Base-by-base conservation (phyloP, 2,329 filamentous ascomycete genomes). In the Berkeleyomyces basicola region DNA sequence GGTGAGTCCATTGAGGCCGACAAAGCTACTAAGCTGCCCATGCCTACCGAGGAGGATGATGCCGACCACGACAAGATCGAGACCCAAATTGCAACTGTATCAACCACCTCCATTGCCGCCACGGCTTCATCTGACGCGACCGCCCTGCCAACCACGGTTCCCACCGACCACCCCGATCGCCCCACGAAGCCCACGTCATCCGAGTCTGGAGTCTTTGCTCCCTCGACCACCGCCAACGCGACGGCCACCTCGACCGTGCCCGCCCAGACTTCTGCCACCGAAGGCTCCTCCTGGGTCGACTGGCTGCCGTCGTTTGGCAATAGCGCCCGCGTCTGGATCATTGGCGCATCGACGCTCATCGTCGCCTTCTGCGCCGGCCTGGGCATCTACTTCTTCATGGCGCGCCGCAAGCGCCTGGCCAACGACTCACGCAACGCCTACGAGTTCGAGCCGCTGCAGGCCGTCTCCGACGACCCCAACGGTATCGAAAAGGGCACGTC, bases 301-400 rank as follows among this genome's bases (percentile, higher is more conserved):
- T 91, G 87, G 77, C 86, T 97, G 70, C 91, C 92, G 0, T 92
- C 88, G 1, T 95, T 97, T 69, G 90, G 90, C 61, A 90, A 90
- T 68, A 83, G 83, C 70, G 96, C 90, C 0, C 90, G 95, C 71
- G 81, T 88, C 65, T 99, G 93, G 93, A 96, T 99, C 68, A 97
- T 84, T 71, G 91, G 90, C 63, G 84, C 91, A 3, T 75, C 93
- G 31, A 83, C 79, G n/a, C 81, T 96, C 23, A 99, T 99, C 66
- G 76, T 87, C 10, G 76, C 87, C 59, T 99, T 99, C 77, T 91
- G 91, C 72, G 74, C 77, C 63, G 88, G 85, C 2, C 80, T 99
- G 0, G 88, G 84, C n/a, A 77, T 85, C 51, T 96, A 92, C 76
- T 82, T 95, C 68, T 89, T 82, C 73, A 76, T 92, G 63, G 87